Evolutionary conservation across 176 grass and related monocot genomes (phyloP), one percentile per base, ranked within the genome.

Genomic region (Areca catechu): DNA sequence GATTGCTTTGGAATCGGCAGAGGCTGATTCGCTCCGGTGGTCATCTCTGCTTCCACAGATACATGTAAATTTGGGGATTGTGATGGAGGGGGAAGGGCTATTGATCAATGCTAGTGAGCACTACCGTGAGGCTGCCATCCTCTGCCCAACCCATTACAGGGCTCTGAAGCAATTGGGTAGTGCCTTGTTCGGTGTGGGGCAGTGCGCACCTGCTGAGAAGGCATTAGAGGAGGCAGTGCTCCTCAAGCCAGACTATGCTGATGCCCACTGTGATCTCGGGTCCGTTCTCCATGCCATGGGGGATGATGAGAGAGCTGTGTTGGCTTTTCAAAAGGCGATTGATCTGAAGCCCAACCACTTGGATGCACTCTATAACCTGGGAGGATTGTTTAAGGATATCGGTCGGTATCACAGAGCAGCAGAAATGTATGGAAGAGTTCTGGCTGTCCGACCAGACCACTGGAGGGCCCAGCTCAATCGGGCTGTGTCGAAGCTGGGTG

Each of bases 91-190:
- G 16, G 24, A 58, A 15, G 56, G 56, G 21, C 56, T 58, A 16
- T 17, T 58, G 15, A 24, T 58, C 56, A 28, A 24, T 28, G 56
- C 56, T 3, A 28, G 23, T 6, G 24, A 58, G 56, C 56, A 58
- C 0, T 58, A 58, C 56, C 56, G 23, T 10, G 56, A 24, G 23
- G 56, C 56, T 28, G 21, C 56, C 9, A 4, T 24, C 23, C 56
- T 58, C 14, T 58, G 56, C 56, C 56, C 56, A 4, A 58, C 56
- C 15, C 56, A 58, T 28, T 58, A 58, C 56, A 21, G 56, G 23
- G 56, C 56, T 28, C 22, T 58, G 23, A 58, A 58, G 56, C 56
- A 29, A 5, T 24, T 58, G 21, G 56, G 56, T 7, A 29, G 56
- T 17, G 56, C 56, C 22, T 16, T 58, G 22, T 58, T 24, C 23